Evolutionary conservation across 2,329 filamentous ascomycete species (phyloP), one percentile per base, ranked within the genome.

Genomic region (Paraconiothyrium brasiliense): DNA sequence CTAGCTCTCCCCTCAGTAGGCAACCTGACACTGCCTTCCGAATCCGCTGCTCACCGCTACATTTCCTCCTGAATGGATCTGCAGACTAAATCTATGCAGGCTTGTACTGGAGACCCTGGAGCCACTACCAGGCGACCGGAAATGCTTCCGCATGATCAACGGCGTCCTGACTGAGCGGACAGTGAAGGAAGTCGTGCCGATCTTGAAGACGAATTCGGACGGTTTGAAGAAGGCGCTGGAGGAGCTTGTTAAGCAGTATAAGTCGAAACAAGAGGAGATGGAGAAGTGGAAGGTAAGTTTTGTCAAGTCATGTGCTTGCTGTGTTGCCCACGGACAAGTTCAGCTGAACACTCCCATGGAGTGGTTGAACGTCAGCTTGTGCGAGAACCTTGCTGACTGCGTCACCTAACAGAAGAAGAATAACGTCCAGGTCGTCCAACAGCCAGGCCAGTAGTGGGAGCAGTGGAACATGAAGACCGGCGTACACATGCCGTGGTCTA

Each of bases 81-180:
- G 22, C 50, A 56, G 63, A 54, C 70, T 76, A 56, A 75, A 57
- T 20, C 43, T 22, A 16, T 44, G n/a, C 35, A 98, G 95, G 80
- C 91, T 98, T 68, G 95, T 99, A 37, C 87, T 98, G 55, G 94
- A 98, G 76, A 98, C 94, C 3, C 83, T 99, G 66, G 87, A 90
- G 62, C 94, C 94, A 49, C 86, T 98, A 27, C 85, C 92, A 0
- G 86, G 85, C 66, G 91, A 97, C 68, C 92, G 95, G 73, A 99
- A 97, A 83, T 98, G 94, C 82, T 99, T 98, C 82, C 94, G 95
- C 71, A 93, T 99, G 87, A 96, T 99, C 79, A 98, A 99, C 79
- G 95, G 95, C 49, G 94, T 98, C 27, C 84, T 99, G 61, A 92
- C 97, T 57, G 95, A 99, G 83, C 87, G 94, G 70, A 98, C 94